Percentiles rank a stretch among this genome's conserved stretches.
Conservation (phyloP, 495 filamentous ascomycete genomes). For the Podospora fimiseda region DNA sequence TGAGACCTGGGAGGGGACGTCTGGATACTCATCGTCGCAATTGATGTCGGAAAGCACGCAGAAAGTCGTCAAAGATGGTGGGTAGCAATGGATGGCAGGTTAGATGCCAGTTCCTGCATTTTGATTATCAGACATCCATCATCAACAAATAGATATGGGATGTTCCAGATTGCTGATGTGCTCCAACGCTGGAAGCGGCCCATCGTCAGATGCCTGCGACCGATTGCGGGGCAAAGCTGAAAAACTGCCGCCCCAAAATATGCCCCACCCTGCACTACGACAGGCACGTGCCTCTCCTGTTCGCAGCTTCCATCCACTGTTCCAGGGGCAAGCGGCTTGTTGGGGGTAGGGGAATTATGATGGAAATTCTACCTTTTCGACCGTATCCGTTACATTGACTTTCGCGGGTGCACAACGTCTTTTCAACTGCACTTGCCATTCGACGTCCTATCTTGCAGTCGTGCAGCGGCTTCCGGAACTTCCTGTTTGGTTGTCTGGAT, state of each 20-base stretch:
- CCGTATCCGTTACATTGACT: no score
- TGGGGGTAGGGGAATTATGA: not conserved
- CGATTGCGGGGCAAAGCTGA: not conserved
- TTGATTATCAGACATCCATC: no score
- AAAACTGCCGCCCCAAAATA: not conserved
- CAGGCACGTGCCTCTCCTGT: not conserved
- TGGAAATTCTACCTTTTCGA: not conserved
- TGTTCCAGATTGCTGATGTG: not conserved
- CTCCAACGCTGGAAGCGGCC: not conserved
- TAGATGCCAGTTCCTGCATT: not conserved
- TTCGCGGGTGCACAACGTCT: not conserved
- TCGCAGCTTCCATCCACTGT: not conserved
- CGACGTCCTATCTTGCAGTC: not conserved
- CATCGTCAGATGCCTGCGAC: not conserved
- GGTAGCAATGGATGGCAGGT: not conserved
- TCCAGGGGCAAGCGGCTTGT: not conserved
- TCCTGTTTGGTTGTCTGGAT: not conserved
- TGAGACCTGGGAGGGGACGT: no score
- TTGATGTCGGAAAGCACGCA: no score
- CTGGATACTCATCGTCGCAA: no score
- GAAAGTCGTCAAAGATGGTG: no score
- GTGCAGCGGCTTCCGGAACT: not conserved
- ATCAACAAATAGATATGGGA: not conserved
- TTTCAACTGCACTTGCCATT: conserved; percentile 3
- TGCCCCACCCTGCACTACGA: not conserved